Evolutionary conservation across 164 flowering plant genomes (phyloP).

Genomic region (Tinospora cordifolia): DNA sequence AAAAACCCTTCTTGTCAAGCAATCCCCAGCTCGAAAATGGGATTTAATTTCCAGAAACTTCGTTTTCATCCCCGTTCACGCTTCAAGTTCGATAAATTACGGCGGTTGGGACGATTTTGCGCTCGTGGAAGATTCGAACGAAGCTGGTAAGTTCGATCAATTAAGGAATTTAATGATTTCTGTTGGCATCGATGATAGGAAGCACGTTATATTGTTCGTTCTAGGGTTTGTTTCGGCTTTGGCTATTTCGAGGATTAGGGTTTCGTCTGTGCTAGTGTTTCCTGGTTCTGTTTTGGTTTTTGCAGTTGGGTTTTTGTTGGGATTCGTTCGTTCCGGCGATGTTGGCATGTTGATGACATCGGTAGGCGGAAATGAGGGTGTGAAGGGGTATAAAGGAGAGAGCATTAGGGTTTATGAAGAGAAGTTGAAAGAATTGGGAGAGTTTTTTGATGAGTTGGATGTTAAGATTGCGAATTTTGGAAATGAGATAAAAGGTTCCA

Average conservation of each 20-base stretch:
- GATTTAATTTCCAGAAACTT: constrained; percentile 4
- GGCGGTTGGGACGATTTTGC: constrained; percentile 75
- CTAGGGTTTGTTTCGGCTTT: constrained; percentile 64
- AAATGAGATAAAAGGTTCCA: constrained; percentile 32
- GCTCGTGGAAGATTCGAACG: constrained; percentile 19
- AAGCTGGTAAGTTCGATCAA: constrained; percentile 46
- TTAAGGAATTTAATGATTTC: constrained; percentile 39
- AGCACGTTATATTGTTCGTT: constrained; percentile 47
- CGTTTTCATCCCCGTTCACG: constrained; percentile 19
- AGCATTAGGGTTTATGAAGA: constrained; percentile 27
- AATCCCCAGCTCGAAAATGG: constrained; percentile 18
- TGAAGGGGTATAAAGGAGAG: constrained; percentile 33
- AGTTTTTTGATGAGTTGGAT: constrained; percentile 36
- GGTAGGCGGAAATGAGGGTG: constrained; percentile 19
- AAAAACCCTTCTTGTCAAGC: constrained; percentile 18
- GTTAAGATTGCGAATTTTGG: constrained; percentile 32
- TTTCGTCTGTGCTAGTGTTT: constrained; percentile 50
- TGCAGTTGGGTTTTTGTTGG: constrained; percentile 62
- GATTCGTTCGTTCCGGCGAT: constrained; percentile 43
- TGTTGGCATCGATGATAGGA: constrained; percentile 56
- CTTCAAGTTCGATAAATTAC: constrained; percentile 26
- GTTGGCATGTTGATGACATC: constrained; percentile 10
- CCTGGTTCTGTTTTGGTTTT: constrained; percentile 68
- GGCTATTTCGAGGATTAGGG: constrained; percentile 60
- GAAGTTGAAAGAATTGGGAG: constrained; percentile 34